phyloP scores from a whole-genome alignment of 164 flowering plant genomes.

The Magnolia officinalis region DNA sequence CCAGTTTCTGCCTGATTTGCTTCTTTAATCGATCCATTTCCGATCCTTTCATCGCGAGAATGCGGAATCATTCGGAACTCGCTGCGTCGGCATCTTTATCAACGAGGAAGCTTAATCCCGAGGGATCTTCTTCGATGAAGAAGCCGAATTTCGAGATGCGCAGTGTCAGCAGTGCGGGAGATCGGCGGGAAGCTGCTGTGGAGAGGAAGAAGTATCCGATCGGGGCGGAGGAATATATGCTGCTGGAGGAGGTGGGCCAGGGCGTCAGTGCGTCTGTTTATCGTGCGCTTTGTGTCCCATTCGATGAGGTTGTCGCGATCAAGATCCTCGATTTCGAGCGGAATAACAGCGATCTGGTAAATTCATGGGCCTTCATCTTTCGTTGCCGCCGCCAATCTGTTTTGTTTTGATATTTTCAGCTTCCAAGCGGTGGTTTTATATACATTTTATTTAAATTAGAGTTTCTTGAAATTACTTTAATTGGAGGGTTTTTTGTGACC shows the following conservation, averaged over 20 bases:
- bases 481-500: not conserved
- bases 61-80: not conserved
- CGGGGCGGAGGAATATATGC: slow-evolving; percentile 50
- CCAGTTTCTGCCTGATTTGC: not conserved
- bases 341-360: slow-evolving; percentile 66
- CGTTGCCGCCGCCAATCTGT: not conserved
- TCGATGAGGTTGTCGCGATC: slow-evolving; percentile 74
- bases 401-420: not conserved
- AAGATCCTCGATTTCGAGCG: slow-evolving; percentile 91
- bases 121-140: not conserved
- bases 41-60: not conserved
- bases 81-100: not conserved
- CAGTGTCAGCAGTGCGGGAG: not conserved
- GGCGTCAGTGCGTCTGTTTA: slow-evolving; percentile 79
- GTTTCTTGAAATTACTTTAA: not conserved
- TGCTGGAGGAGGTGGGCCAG: slow-evolving; percentile 78
- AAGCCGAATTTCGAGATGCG: slow-evolving; percentile 6
- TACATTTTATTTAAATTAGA: too few species aligned
- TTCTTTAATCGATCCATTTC: not conserved
- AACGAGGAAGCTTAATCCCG: not conserved
- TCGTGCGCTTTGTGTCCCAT: slow-evolving; percentile 66
- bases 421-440: not conserved
- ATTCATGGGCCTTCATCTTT: not conserved
- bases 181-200: slow-evolving; percentile 6
- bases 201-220: slow-evolving; percentile 89